Evolutionary conservation across 495 filamentous ascomycete species (phyloP), one percentile per base, ranked within the genome.

Genomic region (Amphirosellinia nigrospora): DNA sequence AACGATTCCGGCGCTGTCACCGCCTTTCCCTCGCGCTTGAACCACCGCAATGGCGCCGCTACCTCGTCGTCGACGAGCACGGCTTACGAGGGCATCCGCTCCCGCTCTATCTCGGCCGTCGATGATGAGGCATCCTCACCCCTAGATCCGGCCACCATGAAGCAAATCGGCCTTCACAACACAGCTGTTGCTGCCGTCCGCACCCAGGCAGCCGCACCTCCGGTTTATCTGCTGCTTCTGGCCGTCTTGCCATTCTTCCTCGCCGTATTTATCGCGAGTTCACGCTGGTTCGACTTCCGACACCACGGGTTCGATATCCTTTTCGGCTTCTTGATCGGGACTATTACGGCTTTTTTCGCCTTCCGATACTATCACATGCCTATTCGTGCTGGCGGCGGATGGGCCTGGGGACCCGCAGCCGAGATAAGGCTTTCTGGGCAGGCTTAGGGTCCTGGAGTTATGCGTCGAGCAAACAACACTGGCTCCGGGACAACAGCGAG

Each of bases 281-380:
- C 86, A n/a, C 83, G 88, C 23, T 89, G 85, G 79, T 89, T 93
- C 85, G 94, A 97, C 75, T 93, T 91, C 74, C 86, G 93, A 10
- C 94, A 97, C 73, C 93, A 96, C 80, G 92, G 90, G 15, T 96
- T 97, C 79, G 94, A 97, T 69, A 94, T 96, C 52, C 83, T 97
- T 28, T 92, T 91, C 32, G 93, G 93, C 8, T 90, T 86, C 26
- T 74, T 91, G 2, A 87, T 94, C 55, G 92, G 92, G 9, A 74
- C 79, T 28, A 72, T 85, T 45, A 70, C 70, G 6, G 79, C 86
- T 13, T 78, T 83, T 65, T 87, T 85, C 70, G 73, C 84, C 28
- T 88, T 88, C 78, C 77, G 81, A 23, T 87, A 82, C 68, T 88
- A 88, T 69, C 90, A 93, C 72, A 80, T 92, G 10, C 90, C 91